These are phyloP conservation scores for Aureobasidium namibiae DNA, from an alignment of 2,329 filamentous ascomycete species.

Conservation along the genomic window DNA sequence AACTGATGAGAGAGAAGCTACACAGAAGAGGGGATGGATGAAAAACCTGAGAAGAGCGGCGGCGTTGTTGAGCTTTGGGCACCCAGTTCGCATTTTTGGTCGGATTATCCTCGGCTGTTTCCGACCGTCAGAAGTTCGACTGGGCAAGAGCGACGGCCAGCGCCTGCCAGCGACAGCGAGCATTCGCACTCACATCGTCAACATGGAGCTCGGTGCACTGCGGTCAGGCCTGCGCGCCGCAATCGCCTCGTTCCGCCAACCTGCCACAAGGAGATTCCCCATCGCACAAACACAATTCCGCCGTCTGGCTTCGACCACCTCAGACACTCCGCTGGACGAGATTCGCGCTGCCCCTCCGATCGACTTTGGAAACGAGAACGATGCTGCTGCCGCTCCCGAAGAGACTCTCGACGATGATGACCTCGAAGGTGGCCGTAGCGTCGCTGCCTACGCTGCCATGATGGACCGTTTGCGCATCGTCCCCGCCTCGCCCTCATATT, in stretches of 20 bases:
- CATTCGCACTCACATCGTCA: not conserved
- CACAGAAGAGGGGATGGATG: slow-evolving; percentile 19
- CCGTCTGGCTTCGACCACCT: slow-evolving; percentile 22
- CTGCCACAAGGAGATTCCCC: slow-evolving; percentile 16
- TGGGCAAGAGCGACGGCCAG: not conserved
- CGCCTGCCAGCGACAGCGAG: not conserved
- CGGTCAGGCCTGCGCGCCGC: slow-evolving; percentile 24
- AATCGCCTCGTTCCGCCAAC: slow-evolving; percentile 20
- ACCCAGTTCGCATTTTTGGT: slow-evolving; percentile 7
- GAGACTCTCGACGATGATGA: slow-evolving; percentile 14
- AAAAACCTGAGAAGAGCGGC: slow-evolving; percentile 22
- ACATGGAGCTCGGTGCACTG: slow-evolving; percentile 24
- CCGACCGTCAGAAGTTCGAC: not conserved
- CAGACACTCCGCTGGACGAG: slow-evolving; percentile 14
- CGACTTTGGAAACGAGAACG: slow-evolving; percentile 3
- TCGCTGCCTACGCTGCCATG: slow-evolving; percentile 16
- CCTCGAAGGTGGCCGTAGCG: slow-evolving; percentile 1
- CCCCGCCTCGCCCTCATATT: slow-evolving; percentile 87
- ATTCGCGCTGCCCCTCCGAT: slow-evolving; percentile 24
- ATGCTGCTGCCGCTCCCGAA: slow-evolving; percentile 11
- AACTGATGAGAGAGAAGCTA: slow-evolving; percentile 8
- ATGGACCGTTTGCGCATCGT: slow-evolving; percentile 55
- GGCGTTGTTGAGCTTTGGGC: slow-evolving; percentile 16
- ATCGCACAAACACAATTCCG: slow-evolving; percentile 18
- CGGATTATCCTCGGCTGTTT: not conserved